Conservation (phyloP, 352 stramenopile species). For the Sclerospora graminicola region DNA sequence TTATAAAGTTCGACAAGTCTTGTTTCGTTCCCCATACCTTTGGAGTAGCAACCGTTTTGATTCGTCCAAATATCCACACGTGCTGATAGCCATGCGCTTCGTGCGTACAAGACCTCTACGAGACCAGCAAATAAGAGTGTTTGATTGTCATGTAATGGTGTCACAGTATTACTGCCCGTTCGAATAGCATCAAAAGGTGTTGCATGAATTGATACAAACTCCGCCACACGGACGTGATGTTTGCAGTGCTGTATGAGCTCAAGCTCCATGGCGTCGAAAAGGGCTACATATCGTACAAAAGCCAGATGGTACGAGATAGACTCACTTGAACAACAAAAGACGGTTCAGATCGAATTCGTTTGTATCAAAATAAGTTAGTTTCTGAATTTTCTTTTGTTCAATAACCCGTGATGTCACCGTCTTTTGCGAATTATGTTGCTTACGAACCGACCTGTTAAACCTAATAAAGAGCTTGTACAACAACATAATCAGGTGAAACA, state of each 20-base stretch:
- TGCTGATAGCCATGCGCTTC: slow-evolving; percentile 13
- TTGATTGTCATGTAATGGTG: not conserved
- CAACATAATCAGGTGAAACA: slow-evolving; percentile 2
- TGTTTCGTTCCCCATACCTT: slow-evolving; percentile 6
- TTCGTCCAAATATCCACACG: slow-evolving; percentile 20
- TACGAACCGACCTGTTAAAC: not conserved
- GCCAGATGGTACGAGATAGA: no score
- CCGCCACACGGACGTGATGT: slow-evolving; percentile 13
- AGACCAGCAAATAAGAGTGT: slow-evolving; percentile 17
- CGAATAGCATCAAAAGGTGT: not conserved
- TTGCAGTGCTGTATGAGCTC: slow-evolving; percentile 11
- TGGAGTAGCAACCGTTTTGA: slow-evolving; percentile 3
- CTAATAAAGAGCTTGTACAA: not conserved
- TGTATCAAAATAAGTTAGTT: no score
- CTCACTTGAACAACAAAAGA: no score
- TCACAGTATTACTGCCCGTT: slow-evolving; percentile 1
- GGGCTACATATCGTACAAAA: no score
- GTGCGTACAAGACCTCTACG: slow-evolving; percentile 20
- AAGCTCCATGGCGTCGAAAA: slow-evolving; percentile 10
- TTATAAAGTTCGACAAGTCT: not conserved
- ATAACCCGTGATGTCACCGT: no score
- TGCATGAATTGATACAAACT: slow-evolving; percentile 7
- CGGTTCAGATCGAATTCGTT: no score
- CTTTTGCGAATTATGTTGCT: no score
- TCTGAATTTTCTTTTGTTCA: no score